Conservation (phyloP, 306 rosid species). For the Casuarina cunninghamiana region DNA sequence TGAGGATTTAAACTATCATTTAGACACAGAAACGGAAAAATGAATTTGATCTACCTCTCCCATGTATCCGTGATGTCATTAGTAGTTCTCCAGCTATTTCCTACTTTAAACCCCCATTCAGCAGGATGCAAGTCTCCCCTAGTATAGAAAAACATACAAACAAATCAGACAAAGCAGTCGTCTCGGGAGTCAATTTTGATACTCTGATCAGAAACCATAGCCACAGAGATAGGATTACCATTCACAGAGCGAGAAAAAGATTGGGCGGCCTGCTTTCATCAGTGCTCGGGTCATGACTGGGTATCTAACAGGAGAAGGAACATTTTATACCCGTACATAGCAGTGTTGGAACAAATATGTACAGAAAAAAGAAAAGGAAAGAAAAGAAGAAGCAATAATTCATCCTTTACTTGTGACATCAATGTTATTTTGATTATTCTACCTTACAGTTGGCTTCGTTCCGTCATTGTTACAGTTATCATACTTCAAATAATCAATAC, state of each 20-base stretch:
- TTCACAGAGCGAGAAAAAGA: conserved; percentile 91
- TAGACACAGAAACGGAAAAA: not conserved
- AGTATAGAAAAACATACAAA: not conserved
- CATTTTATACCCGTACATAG: not conserved
- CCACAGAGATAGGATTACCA: conserved; percentile 47
- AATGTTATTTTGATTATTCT: conserved; percentile 2
- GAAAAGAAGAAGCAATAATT: not conserved
- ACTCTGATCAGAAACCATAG: not conserved
- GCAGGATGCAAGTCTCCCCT: conserved; percentile 99
- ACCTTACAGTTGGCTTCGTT: conserved; percentile 79
- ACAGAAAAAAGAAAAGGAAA: not conserved
- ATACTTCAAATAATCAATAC: conserved; percentile 96
- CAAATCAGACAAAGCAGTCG: conserved; percentile 17
- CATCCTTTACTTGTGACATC: not conserved
- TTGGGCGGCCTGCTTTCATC: conserved; percentile 79
- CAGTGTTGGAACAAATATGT: not conserved
- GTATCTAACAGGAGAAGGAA: conserved; percentile 49
- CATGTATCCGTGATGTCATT: conserved; percentile 75
- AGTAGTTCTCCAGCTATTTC: conserved; percentile 99
- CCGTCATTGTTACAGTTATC: conserved; percentile 79
- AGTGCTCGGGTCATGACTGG: conserved; percentile 90
- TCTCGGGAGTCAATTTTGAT: not conserved
- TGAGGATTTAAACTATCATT: not conserved
- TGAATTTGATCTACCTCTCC: conserved; percentile 56
- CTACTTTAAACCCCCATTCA: conserved; percentile 76